Percentiles rank a stretch among this genome's conserved stretches.
Conservation (phyloP, 345 rosid species). For the Eutrema japonicum region DNA sequence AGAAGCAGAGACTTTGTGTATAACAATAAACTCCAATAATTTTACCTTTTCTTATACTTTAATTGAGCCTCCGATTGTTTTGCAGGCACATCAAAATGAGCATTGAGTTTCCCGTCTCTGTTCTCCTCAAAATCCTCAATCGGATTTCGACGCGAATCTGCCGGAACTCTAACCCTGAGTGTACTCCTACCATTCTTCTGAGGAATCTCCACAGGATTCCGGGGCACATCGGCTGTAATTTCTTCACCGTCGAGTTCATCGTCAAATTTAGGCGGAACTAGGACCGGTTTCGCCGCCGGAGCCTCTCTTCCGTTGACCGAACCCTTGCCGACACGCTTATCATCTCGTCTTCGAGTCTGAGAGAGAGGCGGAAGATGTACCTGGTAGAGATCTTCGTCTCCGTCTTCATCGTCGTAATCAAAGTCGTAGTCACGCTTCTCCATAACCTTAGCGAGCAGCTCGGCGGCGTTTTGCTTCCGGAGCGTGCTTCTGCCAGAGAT, state of each 20-base stretch:
- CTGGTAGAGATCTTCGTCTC: slow-evolving; percentile 64
- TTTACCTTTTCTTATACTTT: slow-evolving; percentile 45
- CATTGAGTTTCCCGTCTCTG: slow-evolving; percentile 19
- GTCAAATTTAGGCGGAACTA: slow-evolving; percentile 20
- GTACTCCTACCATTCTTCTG: slow-evolving; percentile 8
- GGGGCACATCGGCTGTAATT: background rate
- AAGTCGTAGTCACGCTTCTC: slow-evolving; percentile 68
- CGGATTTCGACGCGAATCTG: slow-evolving; percentile 34
- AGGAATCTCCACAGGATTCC: slow-evolving; percentile 3
- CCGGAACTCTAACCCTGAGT: slow-evolving; percentile 41
- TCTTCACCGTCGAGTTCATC: slow-evolving; percentile 3
- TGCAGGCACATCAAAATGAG: slow-evolving; percentile 18
- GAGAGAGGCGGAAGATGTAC: slow-evolving; percentile 43
- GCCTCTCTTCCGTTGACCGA: slow-evolving; percentile 56
- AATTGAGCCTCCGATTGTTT: slow-evolving; percentile 42
- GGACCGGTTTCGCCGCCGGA: slow-evolving; percentile 48
- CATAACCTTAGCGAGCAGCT: slow-evolving; percentile 91
- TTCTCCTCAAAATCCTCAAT: slow-evolving; percentile 16
- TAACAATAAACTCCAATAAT: background rate
- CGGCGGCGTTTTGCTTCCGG: slow-evolving; percentile 95
- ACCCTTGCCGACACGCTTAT: slow-evolving; percentile 39
- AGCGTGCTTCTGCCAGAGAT: slow-evolving; percentile 62
- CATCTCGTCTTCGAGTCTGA: slow-evolving; percentile 37
- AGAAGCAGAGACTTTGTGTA: slow-evolving; percentile 7
- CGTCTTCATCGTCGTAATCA: slow-evolving; percentile 58